Evolutionary conservation across 257 asterid species (phyloP), one percentile per base, ranked within the genome.

Genomic region (Solanum chilense): DNA sequence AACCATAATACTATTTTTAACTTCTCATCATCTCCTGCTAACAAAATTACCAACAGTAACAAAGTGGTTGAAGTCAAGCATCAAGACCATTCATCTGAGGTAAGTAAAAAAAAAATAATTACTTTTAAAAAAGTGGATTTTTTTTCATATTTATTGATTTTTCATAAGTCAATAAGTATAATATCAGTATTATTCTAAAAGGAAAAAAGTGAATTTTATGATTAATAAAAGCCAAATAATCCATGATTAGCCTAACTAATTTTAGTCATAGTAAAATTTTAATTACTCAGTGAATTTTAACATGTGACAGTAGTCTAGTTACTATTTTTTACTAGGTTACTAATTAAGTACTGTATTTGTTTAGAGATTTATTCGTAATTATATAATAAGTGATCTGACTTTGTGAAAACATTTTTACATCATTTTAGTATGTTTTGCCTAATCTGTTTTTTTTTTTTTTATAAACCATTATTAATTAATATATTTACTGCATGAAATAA

Each of bases 31-130:
- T 12, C 98, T 71, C 45, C 78, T 70, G 83, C 85, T 33, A 64
- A 47, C 49, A 81, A 81, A 29, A 81, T 47, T 47, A 81, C 21
- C 44, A 78, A 64, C 21, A 74, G 15, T 74, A 37, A 74, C 81
- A 86, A 88, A 49, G 20, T 86, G 71, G 89, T 33, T 71, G 45
- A 89, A 25, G 87, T 86, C 13, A 92, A 90, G 86, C 89, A 86
- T 33, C 93, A 87, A 31, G 94, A 93, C 4, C 92, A 92, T 88
- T 92, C 96, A 77, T 91, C 95, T 10, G 98, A 96, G 96, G 98
- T 94, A 80, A 84, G 20, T 18, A 7, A 33, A 5, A 21, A 74
- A 74, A 74, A 8, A 75, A 12, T 6, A 52, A 10, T 18, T 15
- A 39, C 56, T 74, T 74, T 74, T 3, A 10, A 47, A 80, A 80